phyloP scores from a whole-genome alignment of 768 basidiomycete genomes.

The Thelephora ganbajun region DNA sequence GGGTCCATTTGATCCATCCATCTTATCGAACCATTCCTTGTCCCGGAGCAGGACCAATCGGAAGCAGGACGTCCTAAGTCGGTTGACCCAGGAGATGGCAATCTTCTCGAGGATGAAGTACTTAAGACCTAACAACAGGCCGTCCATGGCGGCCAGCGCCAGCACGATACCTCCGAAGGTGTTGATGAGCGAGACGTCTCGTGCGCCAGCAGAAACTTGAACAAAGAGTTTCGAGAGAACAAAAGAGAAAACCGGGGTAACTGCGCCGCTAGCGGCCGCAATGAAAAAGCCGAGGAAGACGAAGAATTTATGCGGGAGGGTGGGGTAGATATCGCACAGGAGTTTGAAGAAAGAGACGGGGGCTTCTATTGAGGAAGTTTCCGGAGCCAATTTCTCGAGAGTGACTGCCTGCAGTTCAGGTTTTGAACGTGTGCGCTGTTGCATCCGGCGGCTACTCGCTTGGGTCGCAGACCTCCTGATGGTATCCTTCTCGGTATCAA shows the following conservation, averaged over 20 bases:
- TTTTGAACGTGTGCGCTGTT: conserved; percentile 19
- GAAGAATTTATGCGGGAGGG: conserved; percentile 60
- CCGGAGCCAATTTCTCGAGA: conserved; percentile 13
- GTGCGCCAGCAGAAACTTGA: conserved; percentile 58
- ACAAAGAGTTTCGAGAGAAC: conserved; percentile 72
- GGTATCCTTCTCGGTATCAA: conserved; percentile 14
- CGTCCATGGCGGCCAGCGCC: conserved; percentile 61
- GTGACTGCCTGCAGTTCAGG: conserved; percentile 11
- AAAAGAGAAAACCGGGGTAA: conserved; percentile 88
- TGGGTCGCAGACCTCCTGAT: conserved; percentile 24
- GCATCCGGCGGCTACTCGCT: conserved; percentile 14
- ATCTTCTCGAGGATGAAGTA: conserved; percentile 69
- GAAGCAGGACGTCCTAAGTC: conserved; percentile 44
- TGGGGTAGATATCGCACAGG: conserved; percentile 45
- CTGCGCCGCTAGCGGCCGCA: conserved; percentile 64
- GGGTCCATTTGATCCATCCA: conserved; percentile 33
- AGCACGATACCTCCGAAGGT: conserved; percentile 62
- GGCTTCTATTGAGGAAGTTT: conserved; percentile 8
- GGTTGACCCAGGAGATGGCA: conserved; percentile 62
- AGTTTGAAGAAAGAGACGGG: conserved; percentile 28
- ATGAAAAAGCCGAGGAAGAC: conserved; percentile 55
- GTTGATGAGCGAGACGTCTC: conserved; percentile 48
- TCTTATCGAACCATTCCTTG: conserved; percentile 74
- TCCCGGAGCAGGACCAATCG: conserved; percentile 60
- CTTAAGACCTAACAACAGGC: conserved; percentile 59